Evolutionary conservation across 1,284 basidiomycete genomes (phyloP).

Genomic region (Cryptococcus deneoformans): DNA sequence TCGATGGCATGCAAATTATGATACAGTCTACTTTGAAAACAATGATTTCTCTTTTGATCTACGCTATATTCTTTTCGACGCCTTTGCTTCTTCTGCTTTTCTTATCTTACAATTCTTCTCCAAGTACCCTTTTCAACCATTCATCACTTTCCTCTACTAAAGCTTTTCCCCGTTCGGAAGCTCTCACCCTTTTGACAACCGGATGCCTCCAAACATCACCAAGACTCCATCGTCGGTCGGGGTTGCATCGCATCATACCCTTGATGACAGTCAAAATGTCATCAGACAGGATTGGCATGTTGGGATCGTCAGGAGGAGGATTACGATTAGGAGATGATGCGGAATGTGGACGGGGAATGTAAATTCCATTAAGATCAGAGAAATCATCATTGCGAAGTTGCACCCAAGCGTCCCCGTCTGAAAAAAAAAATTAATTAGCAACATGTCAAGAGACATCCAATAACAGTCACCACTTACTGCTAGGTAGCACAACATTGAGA

Average conservation of each 20-base stretch:
- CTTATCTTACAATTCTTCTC: constrained; percentile 10
- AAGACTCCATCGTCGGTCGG: constrained; percentile 58
- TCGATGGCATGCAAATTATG: not conserved
- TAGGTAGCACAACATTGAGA: constrained; percentile 90
- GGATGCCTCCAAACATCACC: constrained; percentile 59
- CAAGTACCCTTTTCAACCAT: constrained; percentile 23
- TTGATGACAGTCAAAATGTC: constrained; percentile 66
- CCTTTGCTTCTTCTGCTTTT: constrained; percentile 8
- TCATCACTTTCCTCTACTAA: constrained; percentile 12
- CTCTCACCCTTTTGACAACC: constrained; percentile 60
- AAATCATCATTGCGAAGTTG: constrained; percentile 89
- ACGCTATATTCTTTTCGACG: not conserved
- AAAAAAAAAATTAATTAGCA: not conserved
- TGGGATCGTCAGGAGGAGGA: constrained; percentile 3
- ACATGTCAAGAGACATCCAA: constrained; percentile 2
- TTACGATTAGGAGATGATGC: constrained; percentile 3
- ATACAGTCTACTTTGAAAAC: not conserved
- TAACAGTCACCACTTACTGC: constrained; percentile 63
- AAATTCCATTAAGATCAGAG: constrained; percentile 67
- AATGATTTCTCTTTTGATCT: not conserved
- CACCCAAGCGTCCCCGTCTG: constrained; percentile 75
- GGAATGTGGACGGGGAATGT: constrained; percentile 18
- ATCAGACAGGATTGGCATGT: constrained; percentile 54
- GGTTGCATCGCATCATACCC: constrained; percentile 73
- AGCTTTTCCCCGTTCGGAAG: constrained; percentile 7